These are phyloP conservation scores for Fusarium armeniacum DNA, from an alignment of 2,329 filamentous ascomycete species.

Conservation along the genomic window DNA sequence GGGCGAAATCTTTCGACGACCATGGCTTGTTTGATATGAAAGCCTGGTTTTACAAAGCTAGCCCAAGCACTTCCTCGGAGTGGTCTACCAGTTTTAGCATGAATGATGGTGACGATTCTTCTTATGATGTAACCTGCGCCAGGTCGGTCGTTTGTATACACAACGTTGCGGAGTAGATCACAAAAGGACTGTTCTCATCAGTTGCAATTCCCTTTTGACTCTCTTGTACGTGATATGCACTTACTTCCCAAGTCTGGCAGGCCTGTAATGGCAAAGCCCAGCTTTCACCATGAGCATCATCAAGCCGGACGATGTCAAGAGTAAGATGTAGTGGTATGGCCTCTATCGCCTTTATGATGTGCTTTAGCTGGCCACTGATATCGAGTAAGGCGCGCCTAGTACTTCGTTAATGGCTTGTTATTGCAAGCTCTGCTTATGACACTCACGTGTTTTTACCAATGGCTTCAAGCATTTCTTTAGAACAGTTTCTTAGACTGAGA, in stretches of 20 bases:
- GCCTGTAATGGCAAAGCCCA: background rate
- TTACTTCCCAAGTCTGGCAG: background rate
- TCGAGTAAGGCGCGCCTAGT: background rate
- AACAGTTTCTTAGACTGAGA: background rate
- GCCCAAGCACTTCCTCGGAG: no score
- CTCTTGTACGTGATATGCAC: rapidly evolving
- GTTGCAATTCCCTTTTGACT: no score
- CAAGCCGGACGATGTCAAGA: background rate
- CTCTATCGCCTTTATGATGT: background rate
- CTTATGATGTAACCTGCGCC: no score
- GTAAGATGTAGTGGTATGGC: slow-evolving; percentile 5
- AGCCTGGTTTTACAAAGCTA: no score
- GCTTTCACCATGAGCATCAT: background rate
- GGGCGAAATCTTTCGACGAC: no score
- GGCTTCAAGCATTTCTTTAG: background rate
- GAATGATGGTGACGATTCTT: no score
- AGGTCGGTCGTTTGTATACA: background rate
- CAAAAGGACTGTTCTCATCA: background rate
- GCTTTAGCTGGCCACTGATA: background rate
- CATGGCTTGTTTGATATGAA: no score
- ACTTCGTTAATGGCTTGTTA: rapidly evolving
- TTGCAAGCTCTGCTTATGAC: background rate
- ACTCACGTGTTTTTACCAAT: background rate
- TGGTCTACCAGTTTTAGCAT: no score
- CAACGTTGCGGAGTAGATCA: background rate